Percentiles rank a stretch among this genome's conserved stretches.
These are phyloP conservation scores for Vicia sativa DNA, from an alignment of 306 rosid species.

Conservation along the genomic window DNA sequence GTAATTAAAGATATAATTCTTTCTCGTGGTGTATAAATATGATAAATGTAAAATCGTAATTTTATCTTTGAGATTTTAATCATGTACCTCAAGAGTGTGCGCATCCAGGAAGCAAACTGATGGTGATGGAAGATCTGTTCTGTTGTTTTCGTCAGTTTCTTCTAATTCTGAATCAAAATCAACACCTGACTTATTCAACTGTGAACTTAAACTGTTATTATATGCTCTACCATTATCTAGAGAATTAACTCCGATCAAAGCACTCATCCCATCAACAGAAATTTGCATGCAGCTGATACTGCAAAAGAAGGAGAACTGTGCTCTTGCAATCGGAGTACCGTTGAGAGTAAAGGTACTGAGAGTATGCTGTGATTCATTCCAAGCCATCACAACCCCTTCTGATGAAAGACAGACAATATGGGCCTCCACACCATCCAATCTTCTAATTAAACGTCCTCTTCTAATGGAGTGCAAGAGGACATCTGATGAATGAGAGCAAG, in stretches of 20 bases:
- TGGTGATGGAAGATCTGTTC: slow-evolving; percentile 72
- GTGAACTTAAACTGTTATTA: slow-evolving; percentile 50
- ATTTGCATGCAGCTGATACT: slow-evolving; percentile 83
- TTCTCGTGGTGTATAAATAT: no score
- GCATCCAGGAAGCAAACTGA: slow-evolving; percentile 91
- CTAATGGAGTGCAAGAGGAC: slow-evolving; percentile 85
- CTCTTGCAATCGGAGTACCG: slow-evolving; percentile 68
- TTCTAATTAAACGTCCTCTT: slow-evolving; percentile 85
- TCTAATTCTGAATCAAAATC: slow-evolving; percentile 54
- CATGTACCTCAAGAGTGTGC: slow-evolving; percentile 79
- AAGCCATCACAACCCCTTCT: slow-evolving; percentile 83
- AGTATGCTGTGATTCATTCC: slow-evolving; percentile 74
- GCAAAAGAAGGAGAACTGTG: slow-evolving; percentile 62
- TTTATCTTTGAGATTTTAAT: slow-evolving; percentile 36
- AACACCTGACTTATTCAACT: slow-evolving; percentile 47
- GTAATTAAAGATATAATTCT: no score
- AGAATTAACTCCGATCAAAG: slow-evolving; percentile 76
- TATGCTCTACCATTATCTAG: slow-evolving; percentile 49
- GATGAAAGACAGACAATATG: slow-evolving; percentile 81
- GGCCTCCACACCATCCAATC: slow-evolving; percentile 82
- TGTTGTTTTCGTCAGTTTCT: slow-evolving; percentile 49
- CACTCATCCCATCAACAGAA: slow-evolving; percentile 83
- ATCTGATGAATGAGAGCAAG: slow-evolving; percentile 82
- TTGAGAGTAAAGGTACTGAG: slow-evolving; percentile 82
- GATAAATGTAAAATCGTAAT: slow-evolving; percentile 20